A percentile compares a stretch with the other conserved stretches of the same genome.
These are phyloP conservation scores for Ceratobasidium sp. DNA, from an alignment of 1,284 basidiomycete species.

Conservation along the genomic window DNA sequence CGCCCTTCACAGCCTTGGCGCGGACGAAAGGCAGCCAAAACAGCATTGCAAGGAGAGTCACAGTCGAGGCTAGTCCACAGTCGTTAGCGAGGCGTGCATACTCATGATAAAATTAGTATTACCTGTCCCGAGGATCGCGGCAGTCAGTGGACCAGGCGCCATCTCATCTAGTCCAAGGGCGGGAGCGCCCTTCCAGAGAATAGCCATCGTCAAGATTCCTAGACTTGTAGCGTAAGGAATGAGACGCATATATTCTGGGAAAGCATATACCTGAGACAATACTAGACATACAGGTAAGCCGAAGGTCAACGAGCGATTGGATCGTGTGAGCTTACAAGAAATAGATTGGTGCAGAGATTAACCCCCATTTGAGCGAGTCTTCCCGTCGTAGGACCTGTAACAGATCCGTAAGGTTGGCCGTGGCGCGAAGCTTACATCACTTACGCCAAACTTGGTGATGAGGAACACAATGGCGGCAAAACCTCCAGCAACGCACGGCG, in stretches of 20 bases:
- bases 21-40: constrained; percentile 66
- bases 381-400: too few species aligned
- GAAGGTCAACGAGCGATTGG: background rate
- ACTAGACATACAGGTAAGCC: background rate
- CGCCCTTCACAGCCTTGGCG: constrained; percentile 61
- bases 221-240: constrained; percentile 29
- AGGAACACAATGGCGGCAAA: constrained; percentile 62
- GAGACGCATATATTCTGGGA: constrained; percentile 47
- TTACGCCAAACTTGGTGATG: constrained; percentile 52
- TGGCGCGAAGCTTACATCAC: background rate
- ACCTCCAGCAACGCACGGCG: constrained; percentile 58
- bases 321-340: constrained; percentile 48
- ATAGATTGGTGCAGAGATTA: too few species aligned
- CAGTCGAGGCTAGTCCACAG: constrained; percentile 53
- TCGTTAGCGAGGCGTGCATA: background rate
- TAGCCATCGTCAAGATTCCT: constrained; percentile 50
- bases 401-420: background rate
- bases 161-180: constrained; percentile 61
- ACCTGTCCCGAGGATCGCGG: constrained; percentile 59
- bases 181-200: constrained; percentile 54
- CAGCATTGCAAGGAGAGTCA: constrained; percentile 58
- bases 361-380: too few species aligned
- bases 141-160: constrained; percentile 55
- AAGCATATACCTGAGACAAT: constrained; percentile 26
- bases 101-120: background rate